Conservation (phyloP, 495 filamentous ascomycete genomes). For the Saxophila tyrrhenica region DNA sequence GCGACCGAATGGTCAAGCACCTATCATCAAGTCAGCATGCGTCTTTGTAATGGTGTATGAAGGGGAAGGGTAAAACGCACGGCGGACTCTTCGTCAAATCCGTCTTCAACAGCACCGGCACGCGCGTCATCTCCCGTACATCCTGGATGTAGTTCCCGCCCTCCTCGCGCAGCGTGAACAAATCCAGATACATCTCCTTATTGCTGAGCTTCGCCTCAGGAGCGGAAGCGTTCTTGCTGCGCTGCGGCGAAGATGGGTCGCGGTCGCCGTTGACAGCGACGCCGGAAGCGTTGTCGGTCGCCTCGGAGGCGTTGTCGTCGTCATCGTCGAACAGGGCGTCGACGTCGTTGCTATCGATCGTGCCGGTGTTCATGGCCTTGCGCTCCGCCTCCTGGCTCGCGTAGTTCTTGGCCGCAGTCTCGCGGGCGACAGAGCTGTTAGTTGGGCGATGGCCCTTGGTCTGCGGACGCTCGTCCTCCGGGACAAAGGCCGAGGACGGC, state of each 20-base stretch:
- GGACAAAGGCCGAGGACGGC: constrained; percentile 88
- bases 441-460: constrained; percentile 58
- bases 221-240: constrained; percentile 55
- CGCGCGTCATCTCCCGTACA: constrained; percentile 91
- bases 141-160: constrained; percentile 95
- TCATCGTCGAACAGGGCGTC: constrained; percentile 92
- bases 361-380: constrained; percentile 88
- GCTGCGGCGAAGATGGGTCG: constrained; percentile 82
- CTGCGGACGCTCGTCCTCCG: constrained; percentile 90
- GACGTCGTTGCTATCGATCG: constrained; percentile 77
- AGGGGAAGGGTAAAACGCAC: too few relatives aligned
- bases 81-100: constrained; percentile 97
- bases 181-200: constrained; percentile 89
- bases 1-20: constrained; percentile 90
- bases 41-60: too few relatives aligned
- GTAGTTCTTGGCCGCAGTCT: constrained; percentile 64
- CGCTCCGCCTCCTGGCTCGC: too few relatives aligned
- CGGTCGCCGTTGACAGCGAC: constrained; percentile 66
- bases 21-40: constrained; percentile 36
- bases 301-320: constrained; percentile 76
- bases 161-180: constrained; percentile 84
- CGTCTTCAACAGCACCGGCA: constrained; percentile 94
- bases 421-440: constrained; percentile 64
- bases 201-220: constrained; percentile 71
- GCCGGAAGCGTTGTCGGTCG: constrained; percentile 66